Evolutionary conservation across 768 basidiomycete species (phyloP).

Genomic region (Termitomyces sp.): DNA sequence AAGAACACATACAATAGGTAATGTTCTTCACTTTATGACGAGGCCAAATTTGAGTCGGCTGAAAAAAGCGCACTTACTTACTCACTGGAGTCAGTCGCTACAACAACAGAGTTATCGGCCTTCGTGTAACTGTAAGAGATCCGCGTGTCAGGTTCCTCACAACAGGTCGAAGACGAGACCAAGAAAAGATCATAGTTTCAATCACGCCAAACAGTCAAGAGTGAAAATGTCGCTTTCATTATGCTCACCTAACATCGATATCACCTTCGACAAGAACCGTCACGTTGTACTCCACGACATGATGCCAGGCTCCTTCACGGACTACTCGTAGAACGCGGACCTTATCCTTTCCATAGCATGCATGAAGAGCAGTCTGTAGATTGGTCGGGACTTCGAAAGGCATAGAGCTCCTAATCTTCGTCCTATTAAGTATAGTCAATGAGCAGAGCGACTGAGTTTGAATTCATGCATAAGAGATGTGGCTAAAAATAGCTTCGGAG

Average conservation of each 20-base stretch:
- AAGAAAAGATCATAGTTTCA: neutral
- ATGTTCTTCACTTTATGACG: conserved; percentile 60
- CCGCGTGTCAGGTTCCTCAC: neutral
- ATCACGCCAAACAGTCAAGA: too few species aligned
- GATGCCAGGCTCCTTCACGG: conserved; percentile 61
- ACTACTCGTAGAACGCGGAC: conserved; percentile 86
- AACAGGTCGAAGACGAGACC: neutral
- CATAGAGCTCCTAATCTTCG: neutral
- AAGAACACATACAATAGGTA: conserved; percentile 45
- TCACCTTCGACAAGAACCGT: conserved; percentile 79
- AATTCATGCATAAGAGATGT: neutral
- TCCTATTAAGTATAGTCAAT: too few species aligned
- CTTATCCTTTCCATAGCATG: conserved; percentile 86
- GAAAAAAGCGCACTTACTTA: neutral
- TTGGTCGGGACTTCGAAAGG: neutral
- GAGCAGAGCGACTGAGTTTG: neutral
- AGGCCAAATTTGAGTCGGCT: neutral
- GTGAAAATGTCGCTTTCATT: neutral
- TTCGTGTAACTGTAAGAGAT: conserved; percentile 63
- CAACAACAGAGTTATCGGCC: conserved; percentile 84
- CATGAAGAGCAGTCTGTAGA: conserved; percentile 20
- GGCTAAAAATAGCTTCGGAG: neutral
- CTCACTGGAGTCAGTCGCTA: conserved; percentile 90
- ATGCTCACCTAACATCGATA: conserved; percentile 65
- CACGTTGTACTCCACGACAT: conserved; percentile 84